A percentile compares a stretch with the other conserved stretches of the same genome.
Evolutionary conservation across 805 yeast species (phyloP).

Genomic region (Phaffomyces thermotolerans): DNA sequence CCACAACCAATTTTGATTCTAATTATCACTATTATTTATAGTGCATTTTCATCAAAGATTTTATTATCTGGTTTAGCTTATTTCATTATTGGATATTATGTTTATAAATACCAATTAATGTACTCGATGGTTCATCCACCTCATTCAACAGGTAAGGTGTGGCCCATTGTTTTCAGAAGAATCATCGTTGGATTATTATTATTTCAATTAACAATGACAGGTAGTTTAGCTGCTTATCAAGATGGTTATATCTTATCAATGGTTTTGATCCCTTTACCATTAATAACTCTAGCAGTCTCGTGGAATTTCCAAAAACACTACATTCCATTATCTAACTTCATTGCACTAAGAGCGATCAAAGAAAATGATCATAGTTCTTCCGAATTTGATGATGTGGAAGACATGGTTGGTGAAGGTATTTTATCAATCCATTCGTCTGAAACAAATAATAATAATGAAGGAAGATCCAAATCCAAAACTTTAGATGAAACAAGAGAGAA

Average conservation of each 20-base stretch:
- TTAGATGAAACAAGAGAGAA: conserved; percentile 74
- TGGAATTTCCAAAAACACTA: conserved; percentile 81
- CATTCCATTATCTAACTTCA: conserved; percentile 73
- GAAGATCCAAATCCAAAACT: conserved; percentile 28
- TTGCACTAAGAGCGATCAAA: conserved; percentile 78
- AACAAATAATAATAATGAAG: not conserved
- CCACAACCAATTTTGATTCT: conserved; percentile 89
- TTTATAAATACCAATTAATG: conserved; percentile 83
- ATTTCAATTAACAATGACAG: conserved; percentile 90
- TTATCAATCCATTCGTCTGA: conserved; percentile 5
- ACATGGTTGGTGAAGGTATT: conserved; percentile 18
- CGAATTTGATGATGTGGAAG: conserved; percentile 12
- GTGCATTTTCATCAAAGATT: conserved; percentile 84
- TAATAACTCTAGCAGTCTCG: conserved; percentile 54
- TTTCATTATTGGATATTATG: conserved; percentile 79
- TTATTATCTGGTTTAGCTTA: conserved; percentile 78
- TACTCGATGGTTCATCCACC: conserved; percentile 93
- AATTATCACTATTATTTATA: conserved; percentile 78
- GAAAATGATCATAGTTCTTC: conserved; percentile 30
- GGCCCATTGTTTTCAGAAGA: conserved; percentile 87
- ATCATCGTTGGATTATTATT: conserved; percentile 72
- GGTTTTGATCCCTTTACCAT: conserved; percentile 68
- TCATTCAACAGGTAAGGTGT: conserved; percentile 93
- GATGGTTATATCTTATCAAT: conserved; percentile 72
- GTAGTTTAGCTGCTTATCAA: conserved; percentile 71